These are phyloP conservation scores for Penicillium paxilli DNA, from an alignment of 495 filamentous ascomycete genomes.

Conservation along the genomic window DNA sequence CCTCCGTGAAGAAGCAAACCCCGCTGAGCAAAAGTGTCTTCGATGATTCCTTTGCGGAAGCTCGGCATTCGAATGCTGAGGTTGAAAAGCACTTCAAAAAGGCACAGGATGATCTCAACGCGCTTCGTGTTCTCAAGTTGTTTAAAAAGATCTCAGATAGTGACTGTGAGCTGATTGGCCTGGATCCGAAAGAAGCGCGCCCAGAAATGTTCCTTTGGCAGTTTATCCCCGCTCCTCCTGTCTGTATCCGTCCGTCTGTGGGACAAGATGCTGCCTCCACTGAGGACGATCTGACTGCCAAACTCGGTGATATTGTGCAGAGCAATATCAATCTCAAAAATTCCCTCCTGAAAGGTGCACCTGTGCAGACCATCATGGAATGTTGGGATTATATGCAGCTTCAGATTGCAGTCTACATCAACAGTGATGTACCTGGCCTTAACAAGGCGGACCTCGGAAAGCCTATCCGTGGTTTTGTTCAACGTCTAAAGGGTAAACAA, in stretches of 20 bases:
- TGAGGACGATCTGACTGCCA: constrained; percentile 94
- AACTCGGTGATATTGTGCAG: constrained; percentile 89
- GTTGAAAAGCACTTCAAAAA: constrained; percentile 89
- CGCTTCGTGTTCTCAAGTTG: constrained; percentile 81
- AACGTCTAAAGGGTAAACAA: constrained; percentile 94
- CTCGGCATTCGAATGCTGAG: constrained; percentile 70
- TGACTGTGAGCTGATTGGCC: constrained; percentile 88
- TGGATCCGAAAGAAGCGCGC: constrained; percentile 81
- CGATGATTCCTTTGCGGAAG: constrained; percentile 77
- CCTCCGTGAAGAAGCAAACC: constrained; percentile 75
- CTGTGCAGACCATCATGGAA: constrained; percentile 90
- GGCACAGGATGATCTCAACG: constrained; percentile 92
- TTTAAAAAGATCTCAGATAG: constrained; percentile 82
- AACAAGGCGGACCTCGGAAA: constrained; percentile 74
- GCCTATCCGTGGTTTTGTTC: constrained; percentile 87
- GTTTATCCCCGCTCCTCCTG: constrained; percentile 88
- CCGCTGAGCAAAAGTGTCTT: constrained; percentile 79
- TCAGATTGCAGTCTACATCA: constrained; percentile 95
- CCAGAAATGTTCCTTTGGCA: constrained; percentile 99
- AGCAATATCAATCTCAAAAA: constrained; percentile 81
- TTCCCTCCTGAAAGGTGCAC: constrained; percentile 75
- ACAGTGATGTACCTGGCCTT: constrained; percentile 91
- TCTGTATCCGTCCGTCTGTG: constrained; percentile 91
- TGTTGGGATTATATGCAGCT: constrained; percentile 97
- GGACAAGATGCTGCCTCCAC: constrained; percentile 87